Evolutionary conservation across 352 stramenopile genomes (phyloP), one percentile per base, ranked within the genome.

Genomic region (Pilasporangium apinafurcum): DNA sequence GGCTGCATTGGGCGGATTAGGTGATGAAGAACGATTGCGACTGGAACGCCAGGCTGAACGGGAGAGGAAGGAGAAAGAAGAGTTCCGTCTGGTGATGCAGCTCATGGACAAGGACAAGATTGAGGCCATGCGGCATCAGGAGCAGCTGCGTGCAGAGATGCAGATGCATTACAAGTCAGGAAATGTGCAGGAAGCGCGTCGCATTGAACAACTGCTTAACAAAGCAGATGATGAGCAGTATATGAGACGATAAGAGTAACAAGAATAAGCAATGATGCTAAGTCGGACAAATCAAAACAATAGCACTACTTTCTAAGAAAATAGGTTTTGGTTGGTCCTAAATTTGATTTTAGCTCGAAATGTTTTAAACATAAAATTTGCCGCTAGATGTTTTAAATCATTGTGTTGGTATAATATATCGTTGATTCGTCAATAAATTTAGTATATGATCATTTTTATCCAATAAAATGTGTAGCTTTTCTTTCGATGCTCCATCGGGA

Each of bases 161-260:
- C 85, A 94, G 46, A 68, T 92, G 65, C 78, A 90, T 53, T 95
- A 95, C 68, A 95, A 95, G 62, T 65, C 79, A 4, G 86, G 86
- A 37, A 90, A 96, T 42, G 77, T 93, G 31, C 59, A 51, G 22
- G 88, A 91, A 47, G 85, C 88, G 25, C 68, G 85, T 9, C 76
- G 83, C 16, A 65, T 96, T 21, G 86, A 96, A 55, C 69, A 86
- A 58, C 50, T 86, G 21, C 53, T 88, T 30, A 81, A 78, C 59
- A 76, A 79, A 53, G 68, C 66, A 18, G 68, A 78, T 2, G 68
- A 81, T 20, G 68, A 62, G 26, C 61, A 56, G 24, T 71, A 62
- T 16, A 51, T 59, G 22, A 50, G 49, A 26, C 50, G 24, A 56
- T 29, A 22, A 25, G n/a, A 35, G 14, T 26, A 22, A 30, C 20